Base-by-base conservation (phyloP, 2,329 filamentous ascomycete genomes). In the Penicillium sp. region DNA sequence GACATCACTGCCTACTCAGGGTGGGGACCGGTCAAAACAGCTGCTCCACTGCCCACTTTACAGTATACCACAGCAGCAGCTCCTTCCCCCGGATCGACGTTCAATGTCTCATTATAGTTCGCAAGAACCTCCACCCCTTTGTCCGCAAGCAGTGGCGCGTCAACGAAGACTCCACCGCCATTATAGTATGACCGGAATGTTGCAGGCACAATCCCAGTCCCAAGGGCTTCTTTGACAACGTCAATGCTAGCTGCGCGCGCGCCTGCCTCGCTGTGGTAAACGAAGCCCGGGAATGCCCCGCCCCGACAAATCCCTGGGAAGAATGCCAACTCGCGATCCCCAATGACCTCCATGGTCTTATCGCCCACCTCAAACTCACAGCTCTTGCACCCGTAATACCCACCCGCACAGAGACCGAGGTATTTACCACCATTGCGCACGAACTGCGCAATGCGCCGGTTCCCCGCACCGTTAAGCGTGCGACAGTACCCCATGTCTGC, bases 301-400 rank as follows among this genome's bases (percentile, higher is more conserved):
- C 94, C 94, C 48, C 92, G 85, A 71, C 92, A 96, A 1, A 79
- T 87, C 0, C 92, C 93, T 0, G 92, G 92, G 68, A 89, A 99
- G 77, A 99, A 97, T 0, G 78, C 87, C 47, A 99, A 78, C 71
- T 99, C 94, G 38, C 94, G 82, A 43, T 86, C 81, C 0, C 94
- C 94, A 27, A 96, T 77, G 3, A 99, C 93, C 68, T 96, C 90
- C 76, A 97, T 82, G 1, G 83, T 81, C 61, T 82, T 83, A 67
- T 94, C 86, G 2, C 92, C 91, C 11, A 94, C 87, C 75, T 97
- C 93, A 60, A 97, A 99, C 71, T 99, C 94, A 69, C 93, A 97
- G 58, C 81, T 82, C 38, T 81, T 79, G 61, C 82, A 86, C 21
- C 88, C 94, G 66, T 96, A 99, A 75, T 99, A 99, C 10, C 89